Percentiles rank a stretch among this genome's conserved stretches.
Evolutionary conservation across 805 yeast species (phyloP).

Genomic region (Wickerhamiella shivajii): DNA sequence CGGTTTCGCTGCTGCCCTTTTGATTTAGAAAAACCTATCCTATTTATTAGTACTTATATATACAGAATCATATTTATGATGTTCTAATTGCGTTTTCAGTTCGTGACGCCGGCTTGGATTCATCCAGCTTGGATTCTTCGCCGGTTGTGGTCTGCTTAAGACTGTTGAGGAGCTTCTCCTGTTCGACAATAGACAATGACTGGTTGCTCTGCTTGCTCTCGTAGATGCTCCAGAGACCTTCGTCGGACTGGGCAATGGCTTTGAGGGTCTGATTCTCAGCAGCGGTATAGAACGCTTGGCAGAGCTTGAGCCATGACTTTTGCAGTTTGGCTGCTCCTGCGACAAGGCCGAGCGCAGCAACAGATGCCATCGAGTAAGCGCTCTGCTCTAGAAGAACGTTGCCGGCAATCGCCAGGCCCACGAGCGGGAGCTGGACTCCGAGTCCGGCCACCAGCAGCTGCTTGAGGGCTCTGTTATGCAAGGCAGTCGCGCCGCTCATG

Average conservation of each 20-base stretch:
- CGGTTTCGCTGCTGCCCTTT: constrained; percentile 4
- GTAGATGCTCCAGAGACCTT: constrained; percentile 21
- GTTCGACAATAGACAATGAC: constrained; percentile 9
- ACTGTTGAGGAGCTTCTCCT: constrained; percentile 6
- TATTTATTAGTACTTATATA: too few relatives aligned
- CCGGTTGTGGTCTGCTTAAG: too few relatives aligned
- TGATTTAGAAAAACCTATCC: constrained; percentile 2
- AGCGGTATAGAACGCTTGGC: constrained; percentile 14
- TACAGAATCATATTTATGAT: background rate
- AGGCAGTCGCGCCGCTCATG: constrained; percentile 9
- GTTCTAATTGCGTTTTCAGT: too few relatives aligned
- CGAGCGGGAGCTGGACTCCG: constrained; percentile 25
- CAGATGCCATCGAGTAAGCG: constrained; percentile 24
- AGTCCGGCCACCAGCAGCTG: constrained; percentile 20
- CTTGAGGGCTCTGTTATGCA: constrained; percentile 22
- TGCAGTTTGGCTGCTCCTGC: constrained; percentile 26
- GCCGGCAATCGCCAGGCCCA: constrained; percentile 22
- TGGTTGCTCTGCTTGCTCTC: constrained; percentile 20
- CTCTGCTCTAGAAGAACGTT: constrained; percentile 20
- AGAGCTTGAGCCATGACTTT: constrained; percentile 21
- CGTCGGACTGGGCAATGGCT: constrained; percentile 20
- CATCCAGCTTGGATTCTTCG: too few relatives aligned
- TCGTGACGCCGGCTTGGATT: too few relatives aligned
- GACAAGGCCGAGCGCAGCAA: constrained; percentile 25
- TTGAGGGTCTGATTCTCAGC: constrained; percentile 18